Base-by-base conservation (phyloP, 2,329 filamentous ascomycete genomes). In the Aspergillus glaucus region DNA sequence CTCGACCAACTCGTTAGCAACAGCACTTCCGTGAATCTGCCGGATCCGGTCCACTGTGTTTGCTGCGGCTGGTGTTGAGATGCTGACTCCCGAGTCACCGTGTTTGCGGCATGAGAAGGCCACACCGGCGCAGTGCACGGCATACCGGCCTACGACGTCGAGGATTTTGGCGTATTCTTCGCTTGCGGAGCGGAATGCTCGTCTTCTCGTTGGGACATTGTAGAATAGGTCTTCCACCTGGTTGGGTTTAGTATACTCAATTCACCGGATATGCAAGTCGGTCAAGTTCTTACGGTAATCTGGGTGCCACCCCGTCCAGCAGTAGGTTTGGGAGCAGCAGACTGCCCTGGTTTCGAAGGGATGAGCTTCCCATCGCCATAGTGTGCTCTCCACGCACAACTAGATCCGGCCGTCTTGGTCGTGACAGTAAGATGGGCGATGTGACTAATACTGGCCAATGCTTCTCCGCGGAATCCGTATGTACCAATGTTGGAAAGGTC, bases 101-200 rank as follows among this genome's bases (percentile, higher is more conserved):
- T 93, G 85, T 69, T 97, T 98, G 67, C 96, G 96, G 74, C 93
- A 97, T 3, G 90, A 92, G 66, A 98, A 97, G 1, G 87, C 87
- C 10, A 98, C 90, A n/a, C 87, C 84, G 47, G 81, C 75, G 64
- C 92, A 96, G 67, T 98, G 93, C 8, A 98, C 81, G 24, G 93
- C 88, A 70, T 98, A 97, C 40, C 88, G 84, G 12, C 93, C 90
- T 7, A 97, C 87, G 64, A 96, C 83, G 64, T 98, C 93, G 22
- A 97, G 84, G 49, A 98, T 96, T 72, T 97, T 98, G 62, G 94
- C 90, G 73, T 94, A 97, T 66, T 98, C 94, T 63, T 98, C 93
- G 34, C 90, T 88, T 15, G 87, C 75, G 12, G 92, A 97, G 37
- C 93, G 83, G 62, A 98, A 98, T 9, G 94, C 93, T 56, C 84